Base-by-base conservation (phyloP, 768 basidiomycete species). In the Psilocybe azurescens region DNA sequence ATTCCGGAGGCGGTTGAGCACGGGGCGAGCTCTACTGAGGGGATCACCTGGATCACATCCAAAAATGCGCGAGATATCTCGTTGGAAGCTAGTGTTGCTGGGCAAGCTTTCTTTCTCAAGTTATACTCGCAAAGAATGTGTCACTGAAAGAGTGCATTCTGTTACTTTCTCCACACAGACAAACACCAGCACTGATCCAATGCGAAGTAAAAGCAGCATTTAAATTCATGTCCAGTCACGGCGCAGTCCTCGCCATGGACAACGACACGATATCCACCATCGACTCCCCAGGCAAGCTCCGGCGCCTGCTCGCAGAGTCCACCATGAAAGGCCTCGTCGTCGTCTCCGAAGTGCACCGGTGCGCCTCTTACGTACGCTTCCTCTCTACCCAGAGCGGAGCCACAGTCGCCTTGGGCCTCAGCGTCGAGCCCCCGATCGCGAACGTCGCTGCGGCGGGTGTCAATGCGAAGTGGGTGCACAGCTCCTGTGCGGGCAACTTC, bases 271-370 rank as follows among this genome's bases (percentile, higher is more conserved):
- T 77, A 14, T 53, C 68, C 30, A 59, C 64, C 30, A 67, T 77
- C 46, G 66, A 74, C n/a, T 71, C 69, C 0, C 69, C 75, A 0
- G 70, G 65, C 8, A 64, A 60, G 32, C 74, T 77, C 20, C 49
- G 70, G 13, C 66, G 60, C 10, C 74, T 76, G 2, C 69, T 75
- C 1, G 57, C 69, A 13, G 71, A 70, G 30, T 36, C 69, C 5
- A 60, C 41, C 3, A 67, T 73, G 56, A 69, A 67, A 20, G 69
- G 59, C 28, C 44, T 57, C 29, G 74, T 76, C 33, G 58, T 77
- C 56, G 73, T 77, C 9, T 76, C 76, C 20, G 73, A 76, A 52
- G 72, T 74, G 6, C 75, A 77, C 58, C 61, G 61, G 3, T 75
- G 73, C 63, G 69, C 73, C 2, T 74, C 76, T 1, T 77, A 74